Conservation (phyloP, 2,329 filamentous ascomycete species). For the Colletotrichum liriopes region DNA sequence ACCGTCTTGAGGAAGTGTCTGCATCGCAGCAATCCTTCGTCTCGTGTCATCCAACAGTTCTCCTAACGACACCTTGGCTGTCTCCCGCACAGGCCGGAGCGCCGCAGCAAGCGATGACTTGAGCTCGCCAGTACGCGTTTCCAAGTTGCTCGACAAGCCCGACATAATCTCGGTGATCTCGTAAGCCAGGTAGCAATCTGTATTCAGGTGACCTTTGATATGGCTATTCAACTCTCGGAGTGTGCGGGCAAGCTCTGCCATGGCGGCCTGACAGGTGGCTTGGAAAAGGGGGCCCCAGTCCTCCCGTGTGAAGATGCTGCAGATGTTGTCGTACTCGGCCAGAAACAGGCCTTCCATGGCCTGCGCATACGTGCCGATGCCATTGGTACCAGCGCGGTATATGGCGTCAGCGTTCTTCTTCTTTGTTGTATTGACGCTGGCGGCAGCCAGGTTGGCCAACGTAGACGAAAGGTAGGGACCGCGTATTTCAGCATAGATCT, state of each 20-base stretch:
- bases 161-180: conserved; percentile 95
- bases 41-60: conserved; percentile 89
- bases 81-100: conserved; percentile 91
- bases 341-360: conserved; percentile 90
- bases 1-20: conserved; percentile 83
- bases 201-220: conserved; percentile 87
- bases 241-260: conserved; percentile 88
- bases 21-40: conserved; percentile 76
- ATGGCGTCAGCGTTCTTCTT: conserved; percentile 86
- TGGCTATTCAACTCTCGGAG: conserved; percentile 91
- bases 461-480: conserved; percentile 89
- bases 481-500: conserved; percentile 88
- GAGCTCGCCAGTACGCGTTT: conserved; percentile 86
- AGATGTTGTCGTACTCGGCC: conserved; percentile 93
- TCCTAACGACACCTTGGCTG: conserved; percentile 87
- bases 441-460: conserved; percentile 88
- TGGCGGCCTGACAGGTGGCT: conserved; percentile 81
- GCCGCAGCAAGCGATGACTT: conserved; percentile 88
- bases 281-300: conserved; percentile 88
- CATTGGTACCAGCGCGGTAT: conserved; percentile 91
- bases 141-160: conserved; percentile 82
- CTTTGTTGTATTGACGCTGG: conserved; percentile 86
- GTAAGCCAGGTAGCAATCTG: conserved; percentile 95
- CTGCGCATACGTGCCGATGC: conserved; percentile 89
- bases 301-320: conserved; percentile 86